Evolutionary conservation across 176 grass and related monocot species (phyloP), one percentile per base, ranked within the genome.

Genomic region (Oropetium thomaeum): DNA sequence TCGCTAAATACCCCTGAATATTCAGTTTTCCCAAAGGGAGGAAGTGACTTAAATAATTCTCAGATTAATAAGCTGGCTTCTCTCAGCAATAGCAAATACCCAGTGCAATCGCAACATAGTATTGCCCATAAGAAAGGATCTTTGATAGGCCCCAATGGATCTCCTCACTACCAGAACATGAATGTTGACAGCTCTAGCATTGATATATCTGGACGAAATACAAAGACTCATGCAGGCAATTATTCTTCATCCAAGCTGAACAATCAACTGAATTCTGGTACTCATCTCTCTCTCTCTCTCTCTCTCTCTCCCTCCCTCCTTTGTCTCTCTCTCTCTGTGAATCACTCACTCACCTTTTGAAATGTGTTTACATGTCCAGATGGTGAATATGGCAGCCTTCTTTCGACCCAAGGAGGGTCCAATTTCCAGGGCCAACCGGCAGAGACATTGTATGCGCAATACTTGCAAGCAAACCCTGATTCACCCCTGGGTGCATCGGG

Each of bases 261-360:
- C 62, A 89, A 83, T 79, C 91, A 83, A 73, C 62, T 89, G 48
- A 81, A 78, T 83, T 27, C 79, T 73, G 95, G 95, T 98, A 65
- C 75, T 57, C 53, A 57, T 12, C 9, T 27, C 23, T 26, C 53
- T 57, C 53, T 4, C 53, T 25, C 22, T 15, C 43, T 15, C 22
- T 35, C 4, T 33, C n/a, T 5, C 11, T 22, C 16, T 29, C 52
- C 41, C 75, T 71, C 62, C 42, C 52, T 17, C 29, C 23, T 27
- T 34, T 51, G 41, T 19, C 28, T 34, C n/a, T 38, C 17, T 10
- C 29, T 43, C 23, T 29, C 35, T 38, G n/a, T 6, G 5, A 31
- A 30, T 38, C n/a, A 27, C 22, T 43, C 8, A 17, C 55, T 38
- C 65, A 69, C 66, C 42, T 75, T 42, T 9, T 92, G 62, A 80